phyloP scores from a whole-genome alignment of 2,329 filamentous ascomycete species.

The Fusarium irregulare region DNA sequence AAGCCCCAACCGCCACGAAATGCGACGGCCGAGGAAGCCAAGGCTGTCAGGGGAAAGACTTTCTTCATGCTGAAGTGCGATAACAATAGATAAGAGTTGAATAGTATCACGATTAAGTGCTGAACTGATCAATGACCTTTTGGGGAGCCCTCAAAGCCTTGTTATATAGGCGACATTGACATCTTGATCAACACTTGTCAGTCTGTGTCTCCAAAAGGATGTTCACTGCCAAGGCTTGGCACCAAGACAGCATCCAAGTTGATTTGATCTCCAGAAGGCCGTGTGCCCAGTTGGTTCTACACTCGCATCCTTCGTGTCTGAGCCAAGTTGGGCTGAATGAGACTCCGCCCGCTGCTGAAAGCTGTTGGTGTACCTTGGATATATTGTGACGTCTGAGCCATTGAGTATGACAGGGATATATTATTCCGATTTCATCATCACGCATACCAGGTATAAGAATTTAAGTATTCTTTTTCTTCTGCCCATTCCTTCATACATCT shows the following conservation, averaged over 20 bases:
- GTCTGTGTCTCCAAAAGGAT: background rate
- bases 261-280: background rate
- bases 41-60: background rate
- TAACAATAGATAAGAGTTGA: background rate
- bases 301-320: background rate
- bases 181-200: background rate
- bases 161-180: background rate
- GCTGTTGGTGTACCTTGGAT: background rate
- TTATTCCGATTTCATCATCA: background rate
- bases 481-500: background rate
- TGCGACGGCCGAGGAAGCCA: conserved; percentile 1
- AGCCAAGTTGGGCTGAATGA: background rate
- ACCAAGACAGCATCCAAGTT: background rate
- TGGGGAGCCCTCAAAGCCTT: background rate
- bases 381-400: background rate
- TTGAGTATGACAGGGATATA: background rate
- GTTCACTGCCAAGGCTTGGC: background rate
- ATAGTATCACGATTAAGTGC: background rate
- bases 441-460: background rate
- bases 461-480: background rate
- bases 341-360: background rate
- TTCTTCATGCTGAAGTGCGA: background rate
- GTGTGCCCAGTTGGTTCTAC: background rate
- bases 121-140: background rate
- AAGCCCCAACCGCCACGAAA: background rate